phyloP scores from a whole-genome alignment of 2,329 filamentous ascomycete genomes.

The Pseudogymnoascus sp. region DNA sequence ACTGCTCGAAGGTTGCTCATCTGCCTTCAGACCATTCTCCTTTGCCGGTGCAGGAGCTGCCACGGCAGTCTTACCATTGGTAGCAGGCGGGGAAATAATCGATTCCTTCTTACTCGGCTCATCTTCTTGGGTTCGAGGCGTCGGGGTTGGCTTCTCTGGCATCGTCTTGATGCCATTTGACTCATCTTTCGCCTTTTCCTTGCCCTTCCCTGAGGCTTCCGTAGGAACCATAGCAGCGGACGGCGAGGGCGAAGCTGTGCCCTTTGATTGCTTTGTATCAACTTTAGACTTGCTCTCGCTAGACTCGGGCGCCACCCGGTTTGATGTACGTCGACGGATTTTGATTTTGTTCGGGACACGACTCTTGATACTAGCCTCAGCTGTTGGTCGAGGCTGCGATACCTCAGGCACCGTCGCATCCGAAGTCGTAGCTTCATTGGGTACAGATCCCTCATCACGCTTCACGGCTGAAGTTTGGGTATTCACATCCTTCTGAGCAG shows the following conservation, averaged over 20 bases:
- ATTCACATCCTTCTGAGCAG: neutral
- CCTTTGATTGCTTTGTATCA: neutral
- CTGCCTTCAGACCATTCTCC: neutral
- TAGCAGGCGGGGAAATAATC: neutral
- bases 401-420: neutral
- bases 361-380: neutral
- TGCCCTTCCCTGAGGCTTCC: neutral
- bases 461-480: neutral
- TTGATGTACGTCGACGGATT: conserved; percentile 20
- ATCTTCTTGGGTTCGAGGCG: neutral
- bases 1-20: neutral
- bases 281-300: conserved; percentile 10
- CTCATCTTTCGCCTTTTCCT: neutral
- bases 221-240: neutral
- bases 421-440: neutral
- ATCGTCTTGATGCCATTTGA: neutral
- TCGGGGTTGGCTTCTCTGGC: neutral
- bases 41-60: neutral
- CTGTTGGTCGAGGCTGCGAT: neutral
- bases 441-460: neutral
- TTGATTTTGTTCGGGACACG: conserved; percentile 21
- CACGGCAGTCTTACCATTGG: neutral
- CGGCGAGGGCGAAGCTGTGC: neutral
- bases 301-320: neutral
- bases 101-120: neutral